A percentile compares a stretch with the other conserved stretches of the same genome.
Evolutionary conservation across 2,329 filamentous ascomycete genomes (phyloP).

Genomic region (Fonsecaea erecta): DNA sequence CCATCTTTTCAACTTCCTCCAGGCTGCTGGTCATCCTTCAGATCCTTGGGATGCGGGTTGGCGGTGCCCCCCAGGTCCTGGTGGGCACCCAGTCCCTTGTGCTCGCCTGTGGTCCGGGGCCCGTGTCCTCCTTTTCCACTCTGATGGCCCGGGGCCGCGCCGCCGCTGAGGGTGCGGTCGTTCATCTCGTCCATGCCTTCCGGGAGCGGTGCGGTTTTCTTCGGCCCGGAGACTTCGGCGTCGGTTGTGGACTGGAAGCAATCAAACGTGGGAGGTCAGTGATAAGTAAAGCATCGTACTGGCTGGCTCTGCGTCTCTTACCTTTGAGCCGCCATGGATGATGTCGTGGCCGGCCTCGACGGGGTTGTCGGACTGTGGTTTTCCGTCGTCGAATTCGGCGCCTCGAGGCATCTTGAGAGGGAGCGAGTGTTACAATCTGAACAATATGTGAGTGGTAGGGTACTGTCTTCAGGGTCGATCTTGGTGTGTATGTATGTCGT

Average conservation of each 20-base stretch:
- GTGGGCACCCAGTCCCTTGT: constrained; percentile 41
- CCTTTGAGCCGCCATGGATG: constrained; percentile 44
- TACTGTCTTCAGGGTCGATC: neutral
- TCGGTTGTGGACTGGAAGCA: constrained; percentile 21
- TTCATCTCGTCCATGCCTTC: constrained; percentile 42
- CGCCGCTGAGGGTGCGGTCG: constrained; percentile 37
- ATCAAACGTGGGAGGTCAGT: no score
- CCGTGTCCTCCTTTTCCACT: constrained; percentile 48
- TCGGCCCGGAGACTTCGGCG: constrained; percentile 39
- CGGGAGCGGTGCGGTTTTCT: constrained; percentile 45
- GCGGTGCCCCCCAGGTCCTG: neutral
- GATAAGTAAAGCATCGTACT: no score
- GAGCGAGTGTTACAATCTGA: neutral
- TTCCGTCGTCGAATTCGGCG: constrained; percentile 45
- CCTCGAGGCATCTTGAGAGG: constrained; percentile 46
- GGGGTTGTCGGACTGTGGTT: constrained; percentile 47
- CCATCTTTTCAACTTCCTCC: neutral
- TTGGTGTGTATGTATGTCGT: neutral
- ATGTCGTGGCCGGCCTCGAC: constrained; percentile 44
- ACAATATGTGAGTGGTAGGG: neutral
- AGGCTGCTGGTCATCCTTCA: neutral
- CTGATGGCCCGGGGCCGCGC: constrained; percentile 37
- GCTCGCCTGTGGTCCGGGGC: constrained; percentile 43
- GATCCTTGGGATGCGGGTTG: neutral
- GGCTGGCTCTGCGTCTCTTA: neutral